Evolutionary conservation across 2,329 filamentous ascomycete genomes (phyloP).

Genomic region (Aureobasidium sp.): DNA sequence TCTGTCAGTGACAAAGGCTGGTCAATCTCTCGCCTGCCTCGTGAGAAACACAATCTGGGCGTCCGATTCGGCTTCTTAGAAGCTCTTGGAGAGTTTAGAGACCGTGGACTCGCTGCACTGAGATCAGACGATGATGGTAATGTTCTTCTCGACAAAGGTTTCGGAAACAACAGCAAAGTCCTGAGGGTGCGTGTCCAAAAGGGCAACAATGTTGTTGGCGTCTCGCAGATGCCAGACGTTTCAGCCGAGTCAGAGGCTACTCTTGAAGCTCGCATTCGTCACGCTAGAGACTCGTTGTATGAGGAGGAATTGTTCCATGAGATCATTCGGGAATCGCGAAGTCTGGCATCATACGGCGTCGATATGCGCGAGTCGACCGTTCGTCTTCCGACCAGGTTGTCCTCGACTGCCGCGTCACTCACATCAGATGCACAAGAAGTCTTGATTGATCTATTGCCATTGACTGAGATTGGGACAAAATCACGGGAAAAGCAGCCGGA

Average conservation of each 20-base stretch:
- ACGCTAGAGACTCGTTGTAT: conserved; percentile 71
- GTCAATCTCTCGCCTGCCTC: conserved; percentile 71
- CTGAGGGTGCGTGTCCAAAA: conserved; percentile 61
- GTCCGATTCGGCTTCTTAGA: conserved; percentile 88
- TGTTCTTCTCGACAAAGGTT: conserved; percentile 62
- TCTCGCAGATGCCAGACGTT: conserved; percentile 32
- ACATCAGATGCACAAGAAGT: not conserved
- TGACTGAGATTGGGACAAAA: conserved; percentile 32
- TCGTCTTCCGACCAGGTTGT: conserved; percentile 21
- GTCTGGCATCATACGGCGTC: conserved; percentile 62
- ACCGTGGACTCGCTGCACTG: conserved; percentile 74
- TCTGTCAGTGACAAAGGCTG: conserved; percentile 76
- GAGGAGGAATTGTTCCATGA: conserved; percentile 88
- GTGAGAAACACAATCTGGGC: conserved; percentile 64
- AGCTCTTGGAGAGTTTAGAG: conserved; percentile 50
- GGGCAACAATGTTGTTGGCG: conserved; percentile 51
- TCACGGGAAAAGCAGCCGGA: conserved; percentile 23
- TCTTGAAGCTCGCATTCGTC: conserved; percentile 60
- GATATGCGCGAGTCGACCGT: conserved; percentile 46
- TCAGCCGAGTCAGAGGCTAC: conserved; percentile 44
- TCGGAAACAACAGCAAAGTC: conserved; percentile 48
- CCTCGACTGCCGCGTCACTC: not conserved
- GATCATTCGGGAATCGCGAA: conserved; percentile 70
- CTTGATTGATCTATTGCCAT: conserved; percentile 58
- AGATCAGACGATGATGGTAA: conserved; percentile 65